phyloP scores from a whole-genome alignment of 208 protist genomes.

The Leishmania tarentolae region DNA sequence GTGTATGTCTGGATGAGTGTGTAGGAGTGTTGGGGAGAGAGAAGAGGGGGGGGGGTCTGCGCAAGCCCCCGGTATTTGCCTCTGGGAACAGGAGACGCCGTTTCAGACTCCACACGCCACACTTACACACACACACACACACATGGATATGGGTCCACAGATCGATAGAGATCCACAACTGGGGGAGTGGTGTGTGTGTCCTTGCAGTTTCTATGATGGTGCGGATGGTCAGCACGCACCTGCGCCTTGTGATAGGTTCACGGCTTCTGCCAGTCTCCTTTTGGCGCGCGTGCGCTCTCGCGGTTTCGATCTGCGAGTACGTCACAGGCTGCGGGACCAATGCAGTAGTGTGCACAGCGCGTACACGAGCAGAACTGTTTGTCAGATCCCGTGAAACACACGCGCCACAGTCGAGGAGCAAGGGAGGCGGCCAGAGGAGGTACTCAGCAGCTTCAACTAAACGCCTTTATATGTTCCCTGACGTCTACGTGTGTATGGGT shows the following conservation, averaged over 20 bases:
- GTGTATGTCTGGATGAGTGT: no score
- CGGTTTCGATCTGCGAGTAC: neutral
- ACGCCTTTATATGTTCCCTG: neutral
- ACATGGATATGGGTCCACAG: no score
- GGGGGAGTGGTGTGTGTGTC: neutral
- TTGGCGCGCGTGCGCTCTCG: neutral
- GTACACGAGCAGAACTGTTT: neutral
- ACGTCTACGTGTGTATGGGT: neutral
- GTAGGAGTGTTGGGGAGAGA: no score
- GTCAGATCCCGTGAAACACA: neutral
- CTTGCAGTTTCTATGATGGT: neutral
- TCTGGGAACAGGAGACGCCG: no score
- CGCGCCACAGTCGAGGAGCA: neutral
- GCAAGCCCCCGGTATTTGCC: neutral
- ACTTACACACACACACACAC: no score
- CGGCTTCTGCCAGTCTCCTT: neutral
- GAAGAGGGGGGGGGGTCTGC: neutral
- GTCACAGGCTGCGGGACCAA: neutral
- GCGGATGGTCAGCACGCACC: neutral
- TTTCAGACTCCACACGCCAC: neutral
- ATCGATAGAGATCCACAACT: neutral
- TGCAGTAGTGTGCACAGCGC: neutral
- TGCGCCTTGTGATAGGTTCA: neutral
- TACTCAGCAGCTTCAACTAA: neutral
- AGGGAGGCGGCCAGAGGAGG: neutral